Evolutionary conservation across 2,329 filamentous ascomycete genomes (phyloP).

Genomic region (Penicillium fuscoglaucum): DNA sequence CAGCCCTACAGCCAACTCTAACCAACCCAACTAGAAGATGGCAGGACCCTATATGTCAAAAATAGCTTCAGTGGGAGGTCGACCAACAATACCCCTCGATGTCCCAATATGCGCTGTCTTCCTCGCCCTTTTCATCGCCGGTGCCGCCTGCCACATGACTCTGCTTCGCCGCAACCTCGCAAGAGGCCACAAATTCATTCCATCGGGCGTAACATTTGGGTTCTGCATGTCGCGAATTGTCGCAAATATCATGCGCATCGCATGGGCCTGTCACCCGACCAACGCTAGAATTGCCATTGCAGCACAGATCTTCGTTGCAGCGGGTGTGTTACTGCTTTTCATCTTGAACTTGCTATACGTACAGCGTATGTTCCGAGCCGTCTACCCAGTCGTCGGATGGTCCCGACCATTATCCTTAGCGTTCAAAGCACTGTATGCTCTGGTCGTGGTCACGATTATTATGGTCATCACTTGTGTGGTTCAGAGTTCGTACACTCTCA

Average conservation of each 20-base stretch:
- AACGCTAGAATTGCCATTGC: constrained; percentile 55
- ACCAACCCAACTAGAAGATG: constrained; percentile 9
- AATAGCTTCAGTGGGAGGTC: constrained; percentile 42
- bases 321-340: constrained; percentile 73
- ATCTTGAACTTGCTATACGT: constrained; percentile 75
- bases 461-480: constrained; percentile 67
- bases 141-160: constrained; percentile 47
- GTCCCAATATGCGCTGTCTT: constrained; percentile 66
- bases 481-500: constrained; percentile 66
- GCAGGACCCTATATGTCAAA: constrained; percentile 34
- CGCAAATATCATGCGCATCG: constrained; percentile 54
- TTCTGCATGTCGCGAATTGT: constrained; percentile 53
- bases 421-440: constrained; percentile 61
- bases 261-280: constrained; percentile 51
- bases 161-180: constrained; percentile 47
- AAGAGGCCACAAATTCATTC: constrained; percentile 51
- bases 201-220: constrained; percentile 47
- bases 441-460: constrained; percentile 61
- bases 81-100: constrained; percentile 60
- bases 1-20: not conserved
- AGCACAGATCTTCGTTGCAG: constrained; percentile 68
- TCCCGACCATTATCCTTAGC: constrained; percentile 50
- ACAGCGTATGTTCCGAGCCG: constrained; percentile 72
- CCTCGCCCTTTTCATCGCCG: constrained; percentile 50
- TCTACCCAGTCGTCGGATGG: constrained; percentile 73